A percentile compares a stretch with the other conserved stretches of the same genome.
Evolutionary conservation across 106 monocot species (phyloP).

Genomic region (Allium cepa): DNA sequence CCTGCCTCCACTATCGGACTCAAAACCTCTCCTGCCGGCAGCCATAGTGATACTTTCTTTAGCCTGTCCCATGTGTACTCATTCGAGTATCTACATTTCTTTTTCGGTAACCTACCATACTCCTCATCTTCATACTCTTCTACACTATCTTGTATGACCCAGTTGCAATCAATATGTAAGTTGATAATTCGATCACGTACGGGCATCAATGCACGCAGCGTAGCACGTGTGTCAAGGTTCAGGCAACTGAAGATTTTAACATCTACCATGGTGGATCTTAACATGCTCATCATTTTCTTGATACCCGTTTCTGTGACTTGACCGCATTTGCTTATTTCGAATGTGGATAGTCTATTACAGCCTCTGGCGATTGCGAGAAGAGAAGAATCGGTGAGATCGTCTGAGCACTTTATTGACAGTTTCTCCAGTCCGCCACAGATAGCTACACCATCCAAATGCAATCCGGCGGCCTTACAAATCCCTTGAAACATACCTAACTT

Average conservation of each 20-base stretch:
- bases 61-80: slow-evolving; percentile 44
- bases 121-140: not conserved
- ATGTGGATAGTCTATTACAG: slow-evolving; percentile 44
- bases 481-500: slow-evolving; percentile 60
- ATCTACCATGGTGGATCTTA: slow-evolving; percentile 59
- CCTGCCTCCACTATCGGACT: slow-evolving; percentile 39
- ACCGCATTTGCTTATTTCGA: slow-evolving; percentile 59
- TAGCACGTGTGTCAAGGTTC: slow-evolving; percentile 23
- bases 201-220: slow-evolving; percentile 52
- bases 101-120: slow-evolving; percentile 2
- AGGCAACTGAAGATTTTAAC: slow-evolving; percentile 57
- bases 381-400: slow-evolving; percentile 60
- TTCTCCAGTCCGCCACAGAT: slow-evolving; percentile 55
- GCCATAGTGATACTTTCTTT: slow-evolving; percentile 58
- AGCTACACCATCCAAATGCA: slow-evolving; percentile 83
- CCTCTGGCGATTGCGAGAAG: slow-evolving; percentile 66
- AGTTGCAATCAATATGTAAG: slow-evolving; percentile 69
- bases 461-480: slow-evolving; percentile 53
- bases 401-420: slow-evolving; percentile 55
- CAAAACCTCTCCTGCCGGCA: slow-evolving; percentile 70
- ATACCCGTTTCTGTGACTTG: slow-evolving; percentile 51
- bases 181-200: slow-evolving; percentile 59
- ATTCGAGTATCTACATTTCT: slow-evolving; percentile 36
- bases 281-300: slow-evolving; percentile 32
- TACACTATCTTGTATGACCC: slow-evolving; percentile 11